Percentiles rank a stretch among this genome's conserved stretches.
Evolutionary conservation across 306 rosid genomes (phyloP).

Genomic region (Fragaria iinumae): DNA sequence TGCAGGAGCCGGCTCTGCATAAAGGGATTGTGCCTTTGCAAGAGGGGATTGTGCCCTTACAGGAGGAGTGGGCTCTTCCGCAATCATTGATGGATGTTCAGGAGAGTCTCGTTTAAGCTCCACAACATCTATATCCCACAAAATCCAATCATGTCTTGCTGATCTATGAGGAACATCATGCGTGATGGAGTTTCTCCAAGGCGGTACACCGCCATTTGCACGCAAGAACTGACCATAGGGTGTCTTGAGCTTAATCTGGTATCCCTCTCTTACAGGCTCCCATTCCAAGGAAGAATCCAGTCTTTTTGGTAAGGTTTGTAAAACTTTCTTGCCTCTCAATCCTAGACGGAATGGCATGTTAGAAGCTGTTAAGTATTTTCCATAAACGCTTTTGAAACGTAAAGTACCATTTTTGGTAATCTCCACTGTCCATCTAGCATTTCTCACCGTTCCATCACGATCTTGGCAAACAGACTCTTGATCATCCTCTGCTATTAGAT

Average conservation of each 20-base stretch:
- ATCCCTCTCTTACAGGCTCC: conserved; percentile 80
- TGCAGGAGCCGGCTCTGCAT: background rate
- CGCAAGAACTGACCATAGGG: conserved; percentile 71
- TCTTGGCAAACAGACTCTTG: conserved; percentile 66
- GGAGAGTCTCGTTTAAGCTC: conserved; percentile 34
- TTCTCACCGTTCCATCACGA: conserved; percentile 53
- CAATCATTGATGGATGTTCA: conserved; percentile 8
- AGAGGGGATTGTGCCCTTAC: background rate
- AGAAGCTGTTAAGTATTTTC: conserved; percentile 81
- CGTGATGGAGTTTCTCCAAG: conserved; percentile 84
- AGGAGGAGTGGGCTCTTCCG: background rate
- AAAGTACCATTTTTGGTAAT: conserved; percentile 27
- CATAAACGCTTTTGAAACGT: conserved; percentile 68
- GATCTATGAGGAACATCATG: conserved; percentile 69
- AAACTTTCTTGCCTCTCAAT: conserved; percentile 65
- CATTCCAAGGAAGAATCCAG: conserved; percentile 82
- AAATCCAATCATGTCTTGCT: conserved; percentile 63
- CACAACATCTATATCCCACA: conserved; percentile 77
- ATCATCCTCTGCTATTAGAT: conserved; percentile 65
- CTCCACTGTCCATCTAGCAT: conserved; percentile 82
- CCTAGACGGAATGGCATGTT: conserved; percentile 63
- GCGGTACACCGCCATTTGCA: conserved; percentile 80
- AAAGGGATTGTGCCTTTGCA: background rate
- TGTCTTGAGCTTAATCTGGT: conserved; percentile 61
- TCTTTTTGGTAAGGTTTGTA: conserved; percentile 55